These are phyloP conservation scores for Lagenidium giganteum DNA, from an alignment of 352 stramenopile species.

Conservation along the genomic window DNA sequence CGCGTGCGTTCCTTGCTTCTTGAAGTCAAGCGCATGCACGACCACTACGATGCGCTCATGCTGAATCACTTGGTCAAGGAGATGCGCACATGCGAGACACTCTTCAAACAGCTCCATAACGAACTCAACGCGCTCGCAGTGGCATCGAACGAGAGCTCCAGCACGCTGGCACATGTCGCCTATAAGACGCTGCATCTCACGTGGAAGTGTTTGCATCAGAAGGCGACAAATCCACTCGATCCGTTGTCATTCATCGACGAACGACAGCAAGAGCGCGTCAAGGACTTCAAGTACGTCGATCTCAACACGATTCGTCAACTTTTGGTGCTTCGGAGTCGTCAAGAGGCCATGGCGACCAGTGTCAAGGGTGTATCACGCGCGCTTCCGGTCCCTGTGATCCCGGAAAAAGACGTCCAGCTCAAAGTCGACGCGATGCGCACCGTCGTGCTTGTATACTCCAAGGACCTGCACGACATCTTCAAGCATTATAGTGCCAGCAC, in stretches of 20 bases:
- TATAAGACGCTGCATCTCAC: conserved; percentile 66
- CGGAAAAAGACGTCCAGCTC: conserved; percentile 52
- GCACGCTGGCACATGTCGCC: conserved; percentile 52
- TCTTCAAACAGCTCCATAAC: conserved; percentile 69
- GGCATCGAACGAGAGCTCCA: conserved; percentile 70
- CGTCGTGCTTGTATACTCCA: conserved; percentile 54
- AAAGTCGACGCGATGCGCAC: conserved; percentile 44
- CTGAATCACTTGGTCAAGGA: conserved; percentile 73
- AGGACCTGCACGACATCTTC: conserved; percentile 79
- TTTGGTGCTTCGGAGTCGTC: conserved; percentile 40
- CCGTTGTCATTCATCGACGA: conserved; percentile 54
- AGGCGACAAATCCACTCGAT: conserved; percentile 20
- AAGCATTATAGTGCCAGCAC: conserved; percentile 77
- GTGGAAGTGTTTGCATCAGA: conserved; percentile 48
- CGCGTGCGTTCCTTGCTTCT: conserved; percentile 55
- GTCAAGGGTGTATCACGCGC: background rate
- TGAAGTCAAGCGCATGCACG: conserved; percentile 63
- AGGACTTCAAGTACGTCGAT: conserved; percentile 54
- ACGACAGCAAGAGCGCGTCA: conserved; percentile 52
- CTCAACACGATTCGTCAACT: conserved; percentile 44
- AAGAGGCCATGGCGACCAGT: conserved; percentile 8
- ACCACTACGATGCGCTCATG: conserved; percentile 71
- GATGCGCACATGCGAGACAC: conserved; percentile 70
- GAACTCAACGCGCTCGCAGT: conserved; percentile 59
- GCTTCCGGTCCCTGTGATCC: conserved; percentile 47